Base-by-base conservation (phyloP, 805 yeast species). In the Candida namnaoensis region DNA sequence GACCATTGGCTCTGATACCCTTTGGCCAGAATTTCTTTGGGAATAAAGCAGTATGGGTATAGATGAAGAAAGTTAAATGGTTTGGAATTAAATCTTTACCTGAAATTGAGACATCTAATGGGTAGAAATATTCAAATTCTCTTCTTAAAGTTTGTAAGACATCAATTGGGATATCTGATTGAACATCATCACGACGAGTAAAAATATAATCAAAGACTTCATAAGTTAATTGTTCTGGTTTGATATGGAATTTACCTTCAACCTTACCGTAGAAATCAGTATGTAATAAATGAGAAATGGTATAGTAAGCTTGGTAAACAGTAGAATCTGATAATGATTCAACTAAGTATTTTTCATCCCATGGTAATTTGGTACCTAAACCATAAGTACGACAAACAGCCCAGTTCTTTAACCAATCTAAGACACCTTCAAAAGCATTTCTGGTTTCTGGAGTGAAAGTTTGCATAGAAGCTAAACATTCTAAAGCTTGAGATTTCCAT, bases 21-120 rank as follows among this genome's bases (percentile, higher is more conserved):
- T 65, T 74, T 47, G 98, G 99, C 98, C 98, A 93, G 72, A 76
- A 78, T 54, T 74, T 71, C 71, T 80, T 82, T 41, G 93, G 93
- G 83, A 93, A 93, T 43, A 93, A 63, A 13, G 98, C 97, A 52
- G 86, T 88, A 61, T 91, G 95, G 41, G 85, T 73, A 68, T 93
- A 93, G 58, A 93, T 78, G 77, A 83, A 88, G 77, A 93, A 93
- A 14, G 98, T 90, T 68, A 93, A 77, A 65, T 93, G 98, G 69
- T 93, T 93, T 56, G 96, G 96, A 67, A 93, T 82, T 68, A 93
- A 79, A 71, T 93, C 99, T 66, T 93, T 93, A 63, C 96, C 99
- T 26, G 96, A 88, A 39, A 91, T 78, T 45, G 95, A 82, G 45
- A 76, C 80, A 62, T 93, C 99, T 50, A 93, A 71, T 51, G 99